A percentile compares a stretch with the other conserved stretches of the same genome.
phyloP scores from a whole-genome alignment of 495 filamentous ascomycete genomes.

The Elaphomyces granulatus region DNA sequence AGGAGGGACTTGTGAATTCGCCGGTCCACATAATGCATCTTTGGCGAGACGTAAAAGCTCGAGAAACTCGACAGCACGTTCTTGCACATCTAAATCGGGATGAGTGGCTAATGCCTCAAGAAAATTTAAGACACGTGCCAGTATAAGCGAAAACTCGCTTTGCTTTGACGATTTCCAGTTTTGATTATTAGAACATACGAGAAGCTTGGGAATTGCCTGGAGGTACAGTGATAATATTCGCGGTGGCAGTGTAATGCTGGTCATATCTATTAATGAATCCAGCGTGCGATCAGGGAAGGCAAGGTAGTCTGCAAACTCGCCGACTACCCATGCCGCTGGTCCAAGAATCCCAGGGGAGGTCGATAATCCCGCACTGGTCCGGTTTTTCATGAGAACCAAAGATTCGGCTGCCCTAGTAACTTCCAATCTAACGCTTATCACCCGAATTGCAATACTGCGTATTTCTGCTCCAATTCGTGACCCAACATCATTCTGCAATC shows the following conservation, averaged over 20 bases:
- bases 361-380: conserved; percentile 31
- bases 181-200: conserved; percentile 40
- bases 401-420: conserved; percentile 72
- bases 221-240: conserved; percentile 58
- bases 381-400: conserved; percentile 41
- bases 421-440: conserved; percentile 60
- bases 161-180: conserved; percentile 52
- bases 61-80: conserved; percentile 79
- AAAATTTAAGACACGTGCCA: conserved; percentile 66
- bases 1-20: conserved; percentile 52
- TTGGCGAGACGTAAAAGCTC: conserved; percentile 74
- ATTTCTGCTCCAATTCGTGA: conserved; percentile 70
- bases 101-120: conserved; percentile 64
- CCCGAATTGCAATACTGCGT: conserved; percentile 81
- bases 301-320: conserved; percentile 69
- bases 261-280: conserved; percentile 52
- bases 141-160: conserved; percentile 54
- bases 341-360: conserved; percentile 46
- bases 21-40: conserved; percentile 50
- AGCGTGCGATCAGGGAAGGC: conserved; percentile 48
- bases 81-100: conserved; percentile 88
- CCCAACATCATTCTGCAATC: conserved; percentile 29
- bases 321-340: conserved; percentile 67
- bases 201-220: conserved; percentile 78
- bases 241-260: conserved; percentile 44